Conservation (phyloP, 441 rosid species). For the Pelargonium citronellum region DNA sequence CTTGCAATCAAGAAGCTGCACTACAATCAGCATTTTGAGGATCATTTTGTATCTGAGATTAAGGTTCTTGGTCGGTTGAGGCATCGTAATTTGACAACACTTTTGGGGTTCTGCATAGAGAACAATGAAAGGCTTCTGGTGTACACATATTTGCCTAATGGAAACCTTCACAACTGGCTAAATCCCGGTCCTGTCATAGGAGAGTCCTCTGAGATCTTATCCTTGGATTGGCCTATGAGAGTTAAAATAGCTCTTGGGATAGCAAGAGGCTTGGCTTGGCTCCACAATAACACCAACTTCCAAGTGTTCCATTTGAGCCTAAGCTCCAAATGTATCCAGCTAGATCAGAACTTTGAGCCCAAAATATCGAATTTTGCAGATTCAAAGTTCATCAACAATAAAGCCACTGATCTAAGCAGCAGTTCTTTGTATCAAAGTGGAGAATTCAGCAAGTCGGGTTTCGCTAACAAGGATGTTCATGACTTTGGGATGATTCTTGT, state of each 20-base stretch:
- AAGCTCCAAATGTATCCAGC: conserved; percentile 22
- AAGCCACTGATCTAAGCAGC: background rate
- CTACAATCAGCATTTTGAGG: conserved; percentile 6
- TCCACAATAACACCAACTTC: conserved; percentile 16
- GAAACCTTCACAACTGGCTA: conserved; percentile 19
- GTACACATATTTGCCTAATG: conserved; percentile 25
- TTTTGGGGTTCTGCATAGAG: conserved; percentile 21
- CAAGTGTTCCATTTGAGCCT: conserved; percentile 18
- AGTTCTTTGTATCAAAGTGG: background rate
- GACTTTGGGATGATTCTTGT: background rate
- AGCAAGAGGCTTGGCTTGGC: conserved; percentile 28
- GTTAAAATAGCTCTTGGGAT: conserved; percentile 17
- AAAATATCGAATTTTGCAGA: conserved; percentile 28
- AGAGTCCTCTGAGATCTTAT: background rate
- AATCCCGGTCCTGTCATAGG: background rate
- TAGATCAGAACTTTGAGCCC: conserved; percentile 28
- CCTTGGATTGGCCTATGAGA: conserved; percentile 21
- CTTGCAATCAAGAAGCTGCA: conserved; percentile 22
- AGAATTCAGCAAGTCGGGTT: background rate
- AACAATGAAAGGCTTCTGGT: conserved; percentile 20
- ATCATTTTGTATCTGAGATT: conserved; percentile 19
- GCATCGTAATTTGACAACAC: conserved; percentile 24
- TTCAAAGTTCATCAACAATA: background rate
- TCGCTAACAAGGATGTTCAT: background rate
- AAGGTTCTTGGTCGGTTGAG: conserved; percentile 12